phyloP scores from a whole-genome alignment of 352 stramenopile species.

The Globisporangium solare region DNA sequence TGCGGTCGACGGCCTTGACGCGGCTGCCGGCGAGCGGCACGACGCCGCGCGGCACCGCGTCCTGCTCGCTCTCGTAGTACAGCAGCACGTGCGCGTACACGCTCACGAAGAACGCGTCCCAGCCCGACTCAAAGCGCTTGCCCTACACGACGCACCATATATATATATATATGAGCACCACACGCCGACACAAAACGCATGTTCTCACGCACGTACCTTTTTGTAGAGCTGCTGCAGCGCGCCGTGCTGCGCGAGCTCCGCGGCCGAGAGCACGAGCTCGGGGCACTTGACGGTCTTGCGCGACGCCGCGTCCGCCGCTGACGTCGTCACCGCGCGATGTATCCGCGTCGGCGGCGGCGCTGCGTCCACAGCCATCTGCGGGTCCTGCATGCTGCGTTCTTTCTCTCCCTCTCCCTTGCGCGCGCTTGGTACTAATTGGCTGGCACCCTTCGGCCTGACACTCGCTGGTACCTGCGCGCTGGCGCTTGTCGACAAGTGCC shows the following conservation, averaged over 20 bases:
- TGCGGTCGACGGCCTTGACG: constrained; percentile 52
- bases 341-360: constrained; percentile 11
- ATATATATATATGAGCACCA: too few relatives aligned
- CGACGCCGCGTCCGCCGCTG: constrained; percentile 8
- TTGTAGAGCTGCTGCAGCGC: constrained; percentile 45
- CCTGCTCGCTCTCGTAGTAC: constrained; percentile 47
- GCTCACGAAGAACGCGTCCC: constrained; percentile 51
- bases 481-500: too few relatives aligned
- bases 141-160: constrained; percentile 21
- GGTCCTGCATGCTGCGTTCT: not conserved
- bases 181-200: too few relatives aligned
- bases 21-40: constrained; percentile 44
- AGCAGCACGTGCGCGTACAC: constrained; percentile 62
- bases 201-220: constrained; percentile 23
- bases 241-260: constrained; percentile 39
- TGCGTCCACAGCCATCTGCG: not conserved
- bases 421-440: too few relatives aligned
- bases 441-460: too few relatives aligned
- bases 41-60: constrained; percentile 44
- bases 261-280: constrained; percentile 40
- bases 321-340: constrained; percentile 1
- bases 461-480: too few relatives aligned
- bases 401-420: too few relatives aligned
- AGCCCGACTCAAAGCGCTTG: constrained; percentile 61
- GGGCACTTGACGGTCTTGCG: constrained; percentile 27